phyloP scores from a whole-genome alignment of 169 alveolate species.

The Amoebophrya sp. region DNA sequence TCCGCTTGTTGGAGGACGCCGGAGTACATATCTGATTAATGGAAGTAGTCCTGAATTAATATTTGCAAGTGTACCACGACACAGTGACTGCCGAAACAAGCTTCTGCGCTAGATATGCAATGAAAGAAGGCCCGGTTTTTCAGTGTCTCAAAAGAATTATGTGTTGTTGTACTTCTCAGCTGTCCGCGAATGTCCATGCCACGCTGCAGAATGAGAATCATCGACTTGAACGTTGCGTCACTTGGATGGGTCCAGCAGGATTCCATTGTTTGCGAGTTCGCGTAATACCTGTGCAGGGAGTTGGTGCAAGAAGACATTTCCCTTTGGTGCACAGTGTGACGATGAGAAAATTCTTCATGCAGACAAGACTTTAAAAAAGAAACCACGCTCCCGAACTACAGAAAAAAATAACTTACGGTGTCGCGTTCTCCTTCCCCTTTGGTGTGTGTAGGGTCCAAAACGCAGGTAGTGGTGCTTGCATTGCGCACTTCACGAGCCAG shows the following conservation, averaged over 20 bases:
- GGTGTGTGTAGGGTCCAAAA: background rate
- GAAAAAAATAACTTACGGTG: too few species aligned
- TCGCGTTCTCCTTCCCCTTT: background rate
- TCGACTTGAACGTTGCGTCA: background rate
- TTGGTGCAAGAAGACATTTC: too few species aligned
- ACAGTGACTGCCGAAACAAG: too few species aligned
- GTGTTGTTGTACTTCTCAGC: background rate
- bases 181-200: background rate
- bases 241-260: background rate
- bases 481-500: background rate
- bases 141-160: too few species aligned
- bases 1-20: background rate
- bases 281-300: background rate
- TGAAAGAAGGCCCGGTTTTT: too few species aligned
- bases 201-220: background rate
- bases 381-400: too few species aligned
- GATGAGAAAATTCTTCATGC: too few species aligned
- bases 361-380: too few species aligned
- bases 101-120: too few species aligned
- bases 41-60: background rate
- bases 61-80: too few species aligned
- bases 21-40: background rate
- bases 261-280: background rate
- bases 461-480: background rate
- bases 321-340: too few species aligned